phyloP scores from a whole-genome alignment of 371 early-diverging fungal species.

The Mucor saturninus region DNA sequence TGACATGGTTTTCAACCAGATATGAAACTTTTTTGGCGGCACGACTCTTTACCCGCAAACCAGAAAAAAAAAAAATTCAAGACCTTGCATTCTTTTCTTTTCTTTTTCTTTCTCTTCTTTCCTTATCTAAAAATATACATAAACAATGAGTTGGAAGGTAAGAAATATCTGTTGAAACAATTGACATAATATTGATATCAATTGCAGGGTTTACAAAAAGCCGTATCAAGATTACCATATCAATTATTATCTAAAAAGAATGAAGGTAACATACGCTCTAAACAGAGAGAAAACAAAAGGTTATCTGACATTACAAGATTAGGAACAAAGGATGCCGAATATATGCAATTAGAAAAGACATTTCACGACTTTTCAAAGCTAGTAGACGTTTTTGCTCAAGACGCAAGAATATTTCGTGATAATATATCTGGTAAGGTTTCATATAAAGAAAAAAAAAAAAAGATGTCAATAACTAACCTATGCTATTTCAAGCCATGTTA shows the following conservation, averaged over 20 bases:
- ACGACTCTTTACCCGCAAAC: too few species aligned
- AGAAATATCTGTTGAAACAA: background rate
- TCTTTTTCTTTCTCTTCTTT: background rate
- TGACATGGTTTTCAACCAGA: too few species aligned
- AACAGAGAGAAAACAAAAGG: background rate
- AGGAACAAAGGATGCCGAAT: slow-evolving; percentile 78
- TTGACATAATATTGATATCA: too few species aligned
- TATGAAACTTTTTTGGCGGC: too few species aligned
- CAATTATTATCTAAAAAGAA: slow-evolving; percentile 51
- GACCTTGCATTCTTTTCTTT: background rate
- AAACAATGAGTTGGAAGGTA: too few species aligned
- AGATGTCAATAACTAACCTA: background rate
- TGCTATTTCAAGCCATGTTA: slow-evolving; percentile 49
- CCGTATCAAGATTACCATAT: slow-evolving; percentile 40
- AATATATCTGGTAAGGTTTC: slow-evolving; percentile 57
- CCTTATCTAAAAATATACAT: background rate
- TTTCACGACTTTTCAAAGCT: slow-evolving; percentile 64
- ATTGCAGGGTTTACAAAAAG: slow-evolving; percentile 38
- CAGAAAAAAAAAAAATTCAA: background rate
- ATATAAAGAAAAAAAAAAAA: background rate
- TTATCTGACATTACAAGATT: slow-evolving; percentile 5
- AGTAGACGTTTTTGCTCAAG: slow-evolving; percentile 64
- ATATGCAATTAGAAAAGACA: slow-evolving; percentile 59
- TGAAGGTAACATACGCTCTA: slow-evolving; percentile 34
- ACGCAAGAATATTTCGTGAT: slow-evolving; percentile 80